phyloP scores from a whole-genome alignment of 768 basidiomycete species.

The Boletus sp. region DNA sequence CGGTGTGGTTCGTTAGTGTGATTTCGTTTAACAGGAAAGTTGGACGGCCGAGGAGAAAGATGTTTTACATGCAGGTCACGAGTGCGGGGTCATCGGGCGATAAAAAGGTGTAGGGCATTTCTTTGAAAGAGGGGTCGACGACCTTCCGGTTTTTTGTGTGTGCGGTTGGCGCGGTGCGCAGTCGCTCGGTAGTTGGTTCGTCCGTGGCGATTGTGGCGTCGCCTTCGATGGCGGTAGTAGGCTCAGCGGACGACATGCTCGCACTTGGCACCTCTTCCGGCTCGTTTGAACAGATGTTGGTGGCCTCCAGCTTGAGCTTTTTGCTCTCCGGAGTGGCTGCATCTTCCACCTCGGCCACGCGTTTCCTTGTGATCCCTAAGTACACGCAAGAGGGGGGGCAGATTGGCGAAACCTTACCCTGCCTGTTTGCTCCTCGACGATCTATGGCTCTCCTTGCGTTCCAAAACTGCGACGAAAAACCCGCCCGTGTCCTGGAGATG shows the following conservation, averaged over 20 bases:
- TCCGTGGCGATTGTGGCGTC: not conserved
- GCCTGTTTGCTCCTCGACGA: slow-evolving; percentile 2
- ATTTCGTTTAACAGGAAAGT: not conserved
- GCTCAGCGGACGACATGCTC: slow-evolving; percentile 3
- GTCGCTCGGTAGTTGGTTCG: not conserved
- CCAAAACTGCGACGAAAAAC: slow-evolving; percentile 92
- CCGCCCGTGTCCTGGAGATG: slow-evolving; percentile 96
- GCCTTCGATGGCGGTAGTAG: slow-evolving; percentile 1
- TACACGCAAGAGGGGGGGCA: not conserved
- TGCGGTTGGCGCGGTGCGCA: not conserved
- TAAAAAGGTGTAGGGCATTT: slow-evolving; percentile 89
- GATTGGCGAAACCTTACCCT: slow-evolving; percentile 8
- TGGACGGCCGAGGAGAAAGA: not conserved
- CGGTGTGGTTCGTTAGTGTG: not conserved
- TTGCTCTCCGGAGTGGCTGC: slow-evolving; percentile 43
- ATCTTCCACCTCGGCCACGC: slow-evolving; percentile 43
- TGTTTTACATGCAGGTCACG: slow-evolving; percentile 67
- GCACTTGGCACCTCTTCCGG: slow-evolving; percentile 2
- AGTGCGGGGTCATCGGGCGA: slow-evolving; percentile 67
- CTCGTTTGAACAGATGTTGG: slow-evolving; percentile 13
- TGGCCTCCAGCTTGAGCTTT: slow-evolving; percentile 42
- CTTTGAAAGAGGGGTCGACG: slow-evolving; percentile 59
- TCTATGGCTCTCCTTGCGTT: slow-evolving; percentile 39
- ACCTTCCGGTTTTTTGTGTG: slow-evolving; percentile 8
- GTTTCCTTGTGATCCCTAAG: slow-evolving; percentile 38